A percentile compares a stretch with the other conserved stretches of the same genome.
These are phyloP conservation scores for Mikania micrantha DNA, from an alignment of 129 eudicot genomes.

Conservation along the genomic window DNA sequence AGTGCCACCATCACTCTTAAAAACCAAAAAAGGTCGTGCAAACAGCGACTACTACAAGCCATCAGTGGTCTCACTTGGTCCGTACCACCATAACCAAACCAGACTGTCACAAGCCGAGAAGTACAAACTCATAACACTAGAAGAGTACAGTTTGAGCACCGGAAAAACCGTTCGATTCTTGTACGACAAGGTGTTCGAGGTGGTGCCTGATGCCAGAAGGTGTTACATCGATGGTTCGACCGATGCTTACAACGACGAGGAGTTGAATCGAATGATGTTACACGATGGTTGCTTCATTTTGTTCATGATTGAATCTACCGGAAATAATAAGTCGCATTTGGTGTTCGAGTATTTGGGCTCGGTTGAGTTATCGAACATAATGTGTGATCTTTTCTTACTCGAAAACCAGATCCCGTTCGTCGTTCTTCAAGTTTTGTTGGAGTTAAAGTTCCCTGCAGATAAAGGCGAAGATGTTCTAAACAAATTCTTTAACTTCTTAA, in stretches of 20 bases:
- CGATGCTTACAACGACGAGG: slow-evolving; percentile 10
- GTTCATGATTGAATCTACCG: slow-evolving; percentile 10
- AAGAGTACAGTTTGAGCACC: neutral
- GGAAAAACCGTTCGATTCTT: neutral
- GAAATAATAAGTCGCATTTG: neutral
- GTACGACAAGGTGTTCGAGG: slow-evolving; percentile 16
- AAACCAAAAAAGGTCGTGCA: neutral
- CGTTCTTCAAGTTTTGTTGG: slow-evolving; percentile 18
- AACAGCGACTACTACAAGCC: slow-evolving; percentile 20
- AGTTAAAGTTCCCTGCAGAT: slow-evolving; percentile 7
- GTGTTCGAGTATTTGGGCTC: slow-evolving; percentile 19
- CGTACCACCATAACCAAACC: slow-evolving; percentile 14
- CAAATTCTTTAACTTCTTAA: slow-evolving; percentile 16
- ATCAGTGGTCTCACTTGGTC: slow-evolving; percentile 19
- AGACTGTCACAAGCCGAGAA: neutral
- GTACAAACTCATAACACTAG: slow-evolving; percentile 4
- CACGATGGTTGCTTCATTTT: slow-evolving; percentile 29
- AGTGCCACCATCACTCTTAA: slow-evolving; percentile 19
- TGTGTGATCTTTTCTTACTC: slow-evolving; percentile 24
- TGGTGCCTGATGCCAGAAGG: neutral
- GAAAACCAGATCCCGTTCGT: slow-evolving; percentile 31
- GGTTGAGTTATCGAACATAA: slow-evolving; percentile 6
- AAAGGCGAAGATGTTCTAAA: slow-evolving; percentile 12
- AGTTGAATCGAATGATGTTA: slow-evolving; percentile 27
- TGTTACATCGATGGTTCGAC: slow-evolving; percentile 21